Base-by-base conservation (phyloP, 75 land plant genomes). In the Ceratopteris richardii region DNA sequence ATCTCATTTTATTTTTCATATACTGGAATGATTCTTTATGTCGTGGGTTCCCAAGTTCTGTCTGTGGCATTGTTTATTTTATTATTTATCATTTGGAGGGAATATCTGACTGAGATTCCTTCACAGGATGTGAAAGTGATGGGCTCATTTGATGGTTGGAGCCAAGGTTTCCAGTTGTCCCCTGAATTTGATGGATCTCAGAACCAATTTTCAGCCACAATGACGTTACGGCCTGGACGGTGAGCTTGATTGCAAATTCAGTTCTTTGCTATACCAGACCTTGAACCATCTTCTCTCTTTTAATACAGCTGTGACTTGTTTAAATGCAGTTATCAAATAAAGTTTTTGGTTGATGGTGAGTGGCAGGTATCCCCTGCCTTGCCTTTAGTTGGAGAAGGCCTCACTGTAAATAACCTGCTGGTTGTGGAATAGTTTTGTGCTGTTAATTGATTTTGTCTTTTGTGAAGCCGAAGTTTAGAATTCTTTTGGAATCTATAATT, bases 61-160 rank as follows among this genome's bases (percentile, higher is more conserved):
- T n/a, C n/a, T n/a, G n/a, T n/a, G n/a, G n/a, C n/a, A n/a, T n/a
- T n/a, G n/a, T n/a, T n/a, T n/a, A n/a, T n/a, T n/a, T n/a, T n/a
- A n/a, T n/a, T n/a, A n/a, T n/a, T n/a, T n/a, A n/a, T n/a, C n/a
- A n/a, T n/a, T n/a, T n/a, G n/a, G n/a, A n/a, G n/a, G n/a, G n/a
- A n/a, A n/a, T n/a, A n/a, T n/a, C n/a, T n/a, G n/a, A n/a, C n/a
- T n/a, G n/a, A n/a, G n/a, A n/a, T n/a, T n/a, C n/a, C n/a, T 31
- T 23, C 23, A 22, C 56, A 92, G 98, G 80, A 70, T 69, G 95
- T 92, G 31, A 83, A 76, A 78, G 87, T 88, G 1, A 85, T 92
- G 98, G 98, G 98, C n/a, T 77, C 86, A 0, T 92, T 92, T 63
- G 90, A 92, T 72, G 95, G 95, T 1, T 92, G 98, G 98, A 78